Evolutionary conservation across 768 basidiomycete species (phyloP).

Genomic region (Kwoniella sp.): DNA sequence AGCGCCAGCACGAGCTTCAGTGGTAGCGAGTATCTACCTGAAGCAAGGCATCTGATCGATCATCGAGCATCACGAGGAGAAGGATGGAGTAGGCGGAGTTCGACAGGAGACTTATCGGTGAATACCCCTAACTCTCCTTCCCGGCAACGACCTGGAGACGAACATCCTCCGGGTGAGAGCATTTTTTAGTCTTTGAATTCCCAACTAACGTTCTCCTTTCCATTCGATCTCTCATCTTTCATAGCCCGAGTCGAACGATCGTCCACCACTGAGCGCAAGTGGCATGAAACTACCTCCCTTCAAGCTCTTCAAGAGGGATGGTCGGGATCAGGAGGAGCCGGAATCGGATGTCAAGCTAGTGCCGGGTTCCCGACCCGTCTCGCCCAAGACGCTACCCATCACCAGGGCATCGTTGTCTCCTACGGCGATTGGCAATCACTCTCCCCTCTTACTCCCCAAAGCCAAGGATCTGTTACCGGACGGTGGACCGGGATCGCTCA

Average conservation of each 20-base stretch:
- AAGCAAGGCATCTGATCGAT: not conserved
- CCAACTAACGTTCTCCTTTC: not conserved
- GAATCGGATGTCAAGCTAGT: not conserved
- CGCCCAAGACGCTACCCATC: slow-evolving; percentile 12
- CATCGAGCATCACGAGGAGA: not conserved
- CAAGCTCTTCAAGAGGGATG: slow-evolving; percentile 10
- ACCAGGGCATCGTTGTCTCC: slow-evolving; percentile 16
- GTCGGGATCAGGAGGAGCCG: not conserved
- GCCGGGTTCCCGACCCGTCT: not conserved
- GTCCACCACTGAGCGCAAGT: not conserved
- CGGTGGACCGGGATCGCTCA: slow-evolving; percentile 1
- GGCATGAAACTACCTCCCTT: slow-evolving; percentile 14
- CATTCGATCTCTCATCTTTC: not conserved
- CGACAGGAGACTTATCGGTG: slow-evolving; percentile 14
- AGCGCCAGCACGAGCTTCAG: slow-evolving; percentile 1
- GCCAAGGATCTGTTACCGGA: slow-evolving; percentile 13
- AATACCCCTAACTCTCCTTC: slow-evolving; percentile 1
- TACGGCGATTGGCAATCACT: not conserved
- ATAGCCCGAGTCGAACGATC: slow-evolving; percentile 2
- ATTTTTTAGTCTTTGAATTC: not conserved
- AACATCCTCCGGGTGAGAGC: not conserved
- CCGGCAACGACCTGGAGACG: not conserved
- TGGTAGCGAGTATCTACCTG: slow-evolving; percentile 1
- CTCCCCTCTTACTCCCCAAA: slow-evolving; percentile 1
- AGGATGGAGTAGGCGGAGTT: slow-evolving; percentile 1